Evolutionary conservation across 495 filamentous ascomycete genomes (phyloP), one percentile per base, ranked within the genome.

Genomic region (Hypoxylon crocopeplum): DNA sequence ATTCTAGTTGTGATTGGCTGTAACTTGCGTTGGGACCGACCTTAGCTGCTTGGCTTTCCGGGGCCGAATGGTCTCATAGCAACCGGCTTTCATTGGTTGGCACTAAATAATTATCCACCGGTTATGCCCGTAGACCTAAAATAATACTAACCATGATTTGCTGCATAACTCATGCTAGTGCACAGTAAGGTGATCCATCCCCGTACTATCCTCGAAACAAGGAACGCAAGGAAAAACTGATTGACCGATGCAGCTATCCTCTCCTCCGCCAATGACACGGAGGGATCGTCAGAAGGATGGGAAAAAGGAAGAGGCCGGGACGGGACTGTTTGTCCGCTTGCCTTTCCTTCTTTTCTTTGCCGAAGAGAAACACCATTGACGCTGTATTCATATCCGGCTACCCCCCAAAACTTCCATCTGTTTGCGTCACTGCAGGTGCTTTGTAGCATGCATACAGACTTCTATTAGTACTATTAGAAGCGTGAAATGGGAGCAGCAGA

Each of bases 61-160:
- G 54, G 49, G 45, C 55, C 44, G 50, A 51, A 48, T 56, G 39
- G 34, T 59, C 41, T 51, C 55, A 55, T 30, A 49, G 49, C 48
- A 59, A 59, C 37, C 22, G 19, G 1, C 19, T 45, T 36, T 51
- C 19, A 63, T 63, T 57, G 59, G 59, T 37, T n/a, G n/a, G n/a
- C n/a, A 41, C 12, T 38, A 38, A 13, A 41, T 20, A 62, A 49
- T 56, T 57, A 46, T 63, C 59, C 54, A 50, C 54, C 49, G 55
- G 49, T 49, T 59, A 64, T 59, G 46, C 37, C 61, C 45, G 48
- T 56, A 29, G 21, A 47, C 15, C 25, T 37, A 17, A 45, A 10
- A 46, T 51, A 19, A 45, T 55, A 54, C 41, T 55, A 48, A 55
- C 56, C 60, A 24, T 41, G 60, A 59, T 64, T 63, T 54, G 42